Conservation (phyloP, 768 basidiomycete genomes). For the Leccinum subgranulosum region DNA sequence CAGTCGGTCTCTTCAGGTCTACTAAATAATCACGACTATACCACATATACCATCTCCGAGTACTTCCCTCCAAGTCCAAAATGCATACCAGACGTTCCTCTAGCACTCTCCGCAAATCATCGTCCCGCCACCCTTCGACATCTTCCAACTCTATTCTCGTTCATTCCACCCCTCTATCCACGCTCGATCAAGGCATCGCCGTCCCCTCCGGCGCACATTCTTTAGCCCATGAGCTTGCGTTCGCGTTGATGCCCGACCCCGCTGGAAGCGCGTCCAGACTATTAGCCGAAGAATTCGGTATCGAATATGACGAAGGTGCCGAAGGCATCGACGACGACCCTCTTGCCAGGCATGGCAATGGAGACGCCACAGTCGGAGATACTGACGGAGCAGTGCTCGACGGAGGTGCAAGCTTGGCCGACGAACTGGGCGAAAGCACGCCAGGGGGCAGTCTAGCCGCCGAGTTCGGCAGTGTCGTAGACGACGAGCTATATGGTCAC, state of each 20-base stretch:
- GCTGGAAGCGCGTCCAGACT: constrained; percentile 65
- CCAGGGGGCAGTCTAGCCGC: constrained; percentile 20
- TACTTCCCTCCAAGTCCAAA: not conserved
- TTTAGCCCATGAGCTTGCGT: constrained; percentile 83
- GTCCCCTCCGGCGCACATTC: constrained; percentile 47
- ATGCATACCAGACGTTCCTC: constrained; percentile 30
- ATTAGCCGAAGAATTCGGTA: constrained; percentile 84
- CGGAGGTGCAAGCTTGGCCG: constrained; percentile 39
- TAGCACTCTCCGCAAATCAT: constrained; percentile 26
- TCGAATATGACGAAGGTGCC: constrained; percentile 85
- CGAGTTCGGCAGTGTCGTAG: constrained; percentile 21
- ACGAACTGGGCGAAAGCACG: constrained; percentile 34
- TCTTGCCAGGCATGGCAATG: constrained; percentile 26
- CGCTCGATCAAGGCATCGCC: constrained; percentile 29
- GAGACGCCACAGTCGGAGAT: constrained; percentile 28
- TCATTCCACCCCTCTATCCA: constrained; percentile 29
- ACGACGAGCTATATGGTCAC: constrained; percentile 15
- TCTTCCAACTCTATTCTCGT: constrained; percentile 16
- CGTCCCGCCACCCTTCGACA: constrained; percentile 29
- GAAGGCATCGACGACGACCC: constrained; percentile 61
- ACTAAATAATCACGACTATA: constrained; percentile 4
- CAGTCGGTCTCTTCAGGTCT: constrained; percentile 14
- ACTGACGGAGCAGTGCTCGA: constrained; percentile 28
- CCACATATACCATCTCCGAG: constrained; percentile 4
- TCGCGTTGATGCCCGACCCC: constrained; percentile 86